Base-by-base conservation (phyloP, 257 asterid species). In the Knoxia roxburghii region DNA sequence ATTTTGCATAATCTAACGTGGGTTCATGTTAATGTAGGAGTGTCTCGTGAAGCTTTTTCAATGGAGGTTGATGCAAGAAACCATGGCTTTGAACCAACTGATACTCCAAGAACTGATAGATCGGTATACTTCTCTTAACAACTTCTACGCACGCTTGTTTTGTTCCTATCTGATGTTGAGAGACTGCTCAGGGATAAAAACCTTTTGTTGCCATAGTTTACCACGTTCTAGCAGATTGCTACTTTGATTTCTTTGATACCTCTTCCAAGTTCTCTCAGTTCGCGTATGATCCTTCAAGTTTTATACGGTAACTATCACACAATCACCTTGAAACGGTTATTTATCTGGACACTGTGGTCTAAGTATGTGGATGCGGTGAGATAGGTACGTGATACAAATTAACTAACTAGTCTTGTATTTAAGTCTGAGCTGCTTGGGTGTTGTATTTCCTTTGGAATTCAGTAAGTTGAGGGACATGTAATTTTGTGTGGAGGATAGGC, bases 91-190 rank as follows among this genome's bases (percentile, higher is more conserved):
- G 89, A 80, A 67, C 89, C 95, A 54, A 81, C 95, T n/a, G 96
- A 93, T 72, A 90, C 97, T 75, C 99, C 99, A 70, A 84, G 99
- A 78, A 90, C 99, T 23, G 97, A 93, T 78, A 82, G 97, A 90
- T 93, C 96, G 59, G 97, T 93, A 85, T 26, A 29, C 17, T 46
- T 32, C 58, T 53, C 68, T 56, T 57, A 43, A 59, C 27, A 21
- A 12, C 46, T 62, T 66, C 10, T 33, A n/a, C 26, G 4, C 61
- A 32, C 33, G 52, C 13, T 69, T 59, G 66, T 17, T 30, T 24
- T 23, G 15, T n/a, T 57, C n/a, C 41, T 32, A 24, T 51, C 17
- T 45, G 9, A 14, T 13, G 21, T 20, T 60, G 48, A 17, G 63
- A 57, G 26, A 1, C 43, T 57, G 23, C 43, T 30, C 18, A 6